Percentiles rank a stretch among this genome's conserved stretches.
Evolutionary conservation across 2,329 filamentous ascomycete species (phyloP).

Genomic region (Trichoderma aggressivum): DNA sequence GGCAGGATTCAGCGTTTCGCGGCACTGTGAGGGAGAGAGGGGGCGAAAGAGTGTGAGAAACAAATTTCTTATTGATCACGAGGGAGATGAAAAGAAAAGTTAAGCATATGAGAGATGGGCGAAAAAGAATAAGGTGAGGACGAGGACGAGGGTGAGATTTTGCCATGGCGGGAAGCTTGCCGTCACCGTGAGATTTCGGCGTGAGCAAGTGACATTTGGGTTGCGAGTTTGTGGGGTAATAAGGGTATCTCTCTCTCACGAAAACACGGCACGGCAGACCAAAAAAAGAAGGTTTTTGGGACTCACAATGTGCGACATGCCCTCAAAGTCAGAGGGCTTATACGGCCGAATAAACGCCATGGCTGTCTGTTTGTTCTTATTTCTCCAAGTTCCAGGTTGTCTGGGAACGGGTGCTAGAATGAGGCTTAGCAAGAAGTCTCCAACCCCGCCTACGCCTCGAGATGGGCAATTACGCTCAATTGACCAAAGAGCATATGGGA

Average conservation of each 20-base stretch:
- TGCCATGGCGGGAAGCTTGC: not conserved
- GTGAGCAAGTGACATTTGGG: not conserved
- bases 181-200: constrained; percentile 1
- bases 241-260: not conserved
- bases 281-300: not conserved
- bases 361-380: not conserved
- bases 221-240: not conserved
- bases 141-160: not conserved
- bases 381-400: not conserved
- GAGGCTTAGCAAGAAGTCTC: not conserved
- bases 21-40: constrained; percentile 37
- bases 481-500: not conserved
- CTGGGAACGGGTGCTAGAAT: not conserved
- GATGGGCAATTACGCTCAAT: not conserved
- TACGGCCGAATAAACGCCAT: constrained; percentile 48
- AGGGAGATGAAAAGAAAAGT: not conserved
- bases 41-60: not conserved
- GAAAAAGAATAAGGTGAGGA: not conserved
- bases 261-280: not conserved
- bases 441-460: not conserved
- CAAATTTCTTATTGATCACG: not conserved
- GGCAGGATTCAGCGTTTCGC: constrained; percentile 44
- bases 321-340: constrained; percentile 38
- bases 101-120: not conserved
- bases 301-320: constrained; percentile 41